These are phyloP conservation scores for Stephania cephalantha DNA, from an alignment of 164 flowering plant species.

Conservation along the genomic window DNA sequence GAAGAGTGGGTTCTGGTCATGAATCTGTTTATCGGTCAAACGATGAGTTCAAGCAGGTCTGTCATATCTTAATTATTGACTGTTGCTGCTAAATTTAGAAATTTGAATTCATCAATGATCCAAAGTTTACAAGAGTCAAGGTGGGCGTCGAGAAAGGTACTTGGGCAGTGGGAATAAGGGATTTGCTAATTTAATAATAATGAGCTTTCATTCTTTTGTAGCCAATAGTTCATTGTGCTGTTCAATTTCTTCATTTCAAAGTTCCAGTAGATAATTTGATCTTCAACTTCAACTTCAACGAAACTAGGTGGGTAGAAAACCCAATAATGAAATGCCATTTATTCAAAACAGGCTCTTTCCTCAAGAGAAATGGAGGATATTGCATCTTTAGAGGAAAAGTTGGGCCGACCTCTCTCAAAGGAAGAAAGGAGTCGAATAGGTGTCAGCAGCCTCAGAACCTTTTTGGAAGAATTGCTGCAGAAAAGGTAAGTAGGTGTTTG, in stretches of 20 bases:
- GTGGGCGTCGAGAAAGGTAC: too few relatives aligned
- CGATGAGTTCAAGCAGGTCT: constrained; percentile 90
- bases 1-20: constrained; percentile 89
- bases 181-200: too few relatives aligned
- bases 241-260: not conserved
- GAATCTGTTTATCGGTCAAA: constrained; percentile 78
- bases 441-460: constrained; percentile 74
- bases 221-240: not conserved
- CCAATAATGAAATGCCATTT: not conserved
- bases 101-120: not conserved
- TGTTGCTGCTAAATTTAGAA: too few relatives aligned
- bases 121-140: too few relatives aligned
- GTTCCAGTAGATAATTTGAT: not conserved
- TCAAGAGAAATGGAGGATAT: constrained; percentile 80
- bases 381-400: constrained; percentile 71
- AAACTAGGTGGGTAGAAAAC: not conserved
- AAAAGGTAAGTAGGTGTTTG: constrained; percentile 44
- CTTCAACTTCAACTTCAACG: not conserved
- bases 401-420: constrained; percentile 63
- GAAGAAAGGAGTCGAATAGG: constrained; percentile 90
- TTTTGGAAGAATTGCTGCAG: constrained; percentile 78
- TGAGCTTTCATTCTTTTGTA: not conserved
- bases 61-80: not conserved
- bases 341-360: constrained; percentile 52
- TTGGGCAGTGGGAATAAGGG: too few relatives aligned